Evolutionary conservation across 768 basidiomycete genomes (phyloP), one percentile per base, ranked within the genome.

Genomic region (Mycena metata): DNA sequence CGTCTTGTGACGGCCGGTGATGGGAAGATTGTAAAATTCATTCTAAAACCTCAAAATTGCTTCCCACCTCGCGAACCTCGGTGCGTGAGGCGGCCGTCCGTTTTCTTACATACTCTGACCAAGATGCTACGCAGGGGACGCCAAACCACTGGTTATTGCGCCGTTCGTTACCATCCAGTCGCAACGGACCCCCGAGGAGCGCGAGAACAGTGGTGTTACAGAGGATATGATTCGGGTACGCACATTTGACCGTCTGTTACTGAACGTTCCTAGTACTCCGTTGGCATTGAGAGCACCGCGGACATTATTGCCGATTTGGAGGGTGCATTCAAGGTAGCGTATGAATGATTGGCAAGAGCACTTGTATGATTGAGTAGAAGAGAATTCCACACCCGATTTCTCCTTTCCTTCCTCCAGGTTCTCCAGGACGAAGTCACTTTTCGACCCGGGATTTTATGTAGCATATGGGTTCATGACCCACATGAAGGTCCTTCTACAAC

Each of bases 41-140:
- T n/a, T 95, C 13, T 93, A 95, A 69, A 84, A 79, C 67, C 83
- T 96, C 63, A 86, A 84, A 71, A 83, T 95, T 5, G 90, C 89
- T 12, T 90, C 89, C 72, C 82, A 81, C 45, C 74, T 82, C 10
- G 79, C 79, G 11, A 83, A 82, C 49, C 73, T 81, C 15, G 79
- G 77, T 66, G 49, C 41, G 65, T 33, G 47, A 10, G 11, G 5
- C 9, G 30, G 7, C 4, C 8, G 10, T 19, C 30, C 5, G 30
- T n/a, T 23, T 42, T 26, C 39, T 43, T 52, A 21, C 12, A 13
- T 23, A 11, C 46, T 21, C 30, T 19, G 21, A 33, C 15, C 24
- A 3, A 33, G 50, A 33, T n/a, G n/a, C n/a, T n/a, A 17, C 11
- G 35, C 21, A 78, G 80, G 81, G 0, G 86, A 88, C 51, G 83